phyloP scores from a whole-genome alignment of 208 protist genomes.

The Trypanosoma mega region DNA sequence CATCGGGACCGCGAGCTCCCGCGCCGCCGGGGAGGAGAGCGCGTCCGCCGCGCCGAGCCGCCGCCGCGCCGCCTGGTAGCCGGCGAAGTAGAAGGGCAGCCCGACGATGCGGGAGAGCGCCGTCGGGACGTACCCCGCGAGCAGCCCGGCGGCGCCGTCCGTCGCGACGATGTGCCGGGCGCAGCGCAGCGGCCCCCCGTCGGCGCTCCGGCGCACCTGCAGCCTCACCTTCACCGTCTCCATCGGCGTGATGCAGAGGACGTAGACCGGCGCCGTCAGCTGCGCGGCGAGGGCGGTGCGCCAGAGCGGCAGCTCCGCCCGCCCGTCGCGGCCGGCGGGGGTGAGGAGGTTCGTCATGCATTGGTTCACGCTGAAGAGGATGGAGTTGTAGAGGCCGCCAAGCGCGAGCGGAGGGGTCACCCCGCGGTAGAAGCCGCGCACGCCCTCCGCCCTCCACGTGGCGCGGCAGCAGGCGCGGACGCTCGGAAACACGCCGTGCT shows the following conservation, averaged over 20 bases:
- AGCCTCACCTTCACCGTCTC: conserved; percentile 73
- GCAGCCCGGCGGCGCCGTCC: conserved; percentile 40
- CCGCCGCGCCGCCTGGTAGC: conserved; percentile 36
- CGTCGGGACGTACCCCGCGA: conserved; percentile 59
- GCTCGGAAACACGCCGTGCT: conserved; percentile 56
- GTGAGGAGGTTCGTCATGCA: conserved; percentile 52
- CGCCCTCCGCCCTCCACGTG: conserved; percentile 51
- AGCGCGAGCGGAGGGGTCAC: conserved; percentile 52
- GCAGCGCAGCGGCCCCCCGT: conserved; percentile 41
- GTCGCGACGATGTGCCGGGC: conserved; percentile 33
- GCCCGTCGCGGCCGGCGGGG: conserved; percentile 30
- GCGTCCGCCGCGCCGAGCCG: conserved; percentile 13
- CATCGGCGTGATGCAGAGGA: conserved; percentile 53
- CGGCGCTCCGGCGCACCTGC: conserved; percentile 49
- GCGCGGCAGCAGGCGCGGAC: conserved; percentile 36
- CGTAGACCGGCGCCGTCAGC: conserved; percentile 64
- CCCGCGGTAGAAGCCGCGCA: conserved; percentile 65
- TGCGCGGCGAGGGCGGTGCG: conserved; percentile 52
- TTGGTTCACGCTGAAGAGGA: conserved; percentile 72
- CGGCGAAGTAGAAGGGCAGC: conserved; percentile 72
- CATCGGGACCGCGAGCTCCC: conserved; percentile 51
- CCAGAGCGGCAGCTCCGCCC: conserved; percentile 40
- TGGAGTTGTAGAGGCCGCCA: conserved; percentile 63
- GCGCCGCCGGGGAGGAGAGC: conserved; percentile 20
- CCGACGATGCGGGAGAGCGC: conserved; percentile 58